Evolutionary conservation across 2,329 filamentous ascomycete genomes (phyloP), one percentile per base, ranked within the genome.

Genomic region (Fusarium globosum): DNA sequence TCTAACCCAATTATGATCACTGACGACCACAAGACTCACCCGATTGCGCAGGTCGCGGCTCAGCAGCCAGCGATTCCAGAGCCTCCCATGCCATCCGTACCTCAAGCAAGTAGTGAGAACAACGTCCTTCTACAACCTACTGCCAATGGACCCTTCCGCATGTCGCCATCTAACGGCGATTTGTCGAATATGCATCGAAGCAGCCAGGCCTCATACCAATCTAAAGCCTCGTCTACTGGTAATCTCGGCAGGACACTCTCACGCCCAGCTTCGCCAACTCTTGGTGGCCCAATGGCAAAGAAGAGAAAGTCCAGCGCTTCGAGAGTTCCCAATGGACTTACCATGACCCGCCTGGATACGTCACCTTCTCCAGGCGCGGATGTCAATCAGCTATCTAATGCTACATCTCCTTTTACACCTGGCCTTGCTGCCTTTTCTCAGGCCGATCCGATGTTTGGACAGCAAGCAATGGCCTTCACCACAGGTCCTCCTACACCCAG

Each of bases 1-100:
- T 94, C 94, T 26, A 91, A 92, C 62, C 93, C 94, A 1, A 97
- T 98, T 73, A 96, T 98, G 89, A 98, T 98, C 72, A 98, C 96
- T 2, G 96, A 99, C 80, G 96, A 99, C 79, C 96, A 98, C 85
- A 98, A 98, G 85, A 97, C 94, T 13, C 93, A 94, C 76, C 79
- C 80, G 9, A 79, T 80, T 65, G 73, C 80, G 11, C 78, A 81
- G 39, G 53, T 76, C 11, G 66, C 73, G 12, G 66, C 78, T 51
- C 79, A 79, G 38, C 76, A 79, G 43, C 72, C 75, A n/a, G 67
- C 74, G 21, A 76, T 80, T 53, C 76, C 79, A 11, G 81, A 82
- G 55, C 52, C 67, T 20, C 30, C 68, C 28, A 56, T 69, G 12
- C 43, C 78, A n/a, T 58, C 76, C 26, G 57, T 74, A 20, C 49